Percentiles rank a stretch among this genome's conserved stretches.
Conservation (phyloP, 306 rosid species). For the Cucumis hystrix region DNA sequence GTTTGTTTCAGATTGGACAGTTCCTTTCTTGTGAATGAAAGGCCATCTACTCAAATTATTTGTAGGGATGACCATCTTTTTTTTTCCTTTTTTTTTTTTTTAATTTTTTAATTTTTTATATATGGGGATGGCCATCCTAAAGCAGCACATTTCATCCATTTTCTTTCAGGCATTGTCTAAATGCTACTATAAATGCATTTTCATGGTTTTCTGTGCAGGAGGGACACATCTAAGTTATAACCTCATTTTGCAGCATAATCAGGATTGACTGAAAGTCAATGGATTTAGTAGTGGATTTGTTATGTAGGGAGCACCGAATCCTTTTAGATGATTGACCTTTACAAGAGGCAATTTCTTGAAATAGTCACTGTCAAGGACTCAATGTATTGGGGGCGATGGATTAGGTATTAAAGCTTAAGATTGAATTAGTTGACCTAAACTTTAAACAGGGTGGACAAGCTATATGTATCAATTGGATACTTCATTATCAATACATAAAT, state of each 20-base stretch:
- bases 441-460: not conserved
- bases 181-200: not conserved
- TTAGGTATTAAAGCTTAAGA: constrained; percentile 6
- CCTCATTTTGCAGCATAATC: not conserved
- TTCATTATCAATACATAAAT: not conserved
- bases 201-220: not conserved
- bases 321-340: not conserved
- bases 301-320: not conserved
- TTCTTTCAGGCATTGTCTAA: not conserved
- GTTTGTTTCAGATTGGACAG: not conserved
- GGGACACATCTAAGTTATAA: not conserved
- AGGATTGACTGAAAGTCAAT: not conserved
- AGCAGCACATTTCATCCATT: not conserved
- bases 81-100: too few relatives aligned
- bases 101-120: not conserved
- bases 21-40: not conserved
- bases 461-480: not conserved
- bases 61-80: not conserved
- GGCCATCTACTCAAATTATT: not conserved
- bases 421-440: constrained; percentile 26
- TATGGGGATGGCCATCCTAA: not conserved
- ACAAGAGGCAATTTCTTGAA: not conserved
- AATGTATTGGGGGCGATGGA: constrained; percentile 2
- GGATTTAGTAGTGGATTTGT: not conserved
- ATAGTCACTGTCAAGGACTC: too few relatives aligned